Percentiles rank a stretch among this genome's conserved stretches.
Conservation (phyloP, 176 grass and related monocot genomes). For the bread wheat (Triticum aestivum) region DNA sequence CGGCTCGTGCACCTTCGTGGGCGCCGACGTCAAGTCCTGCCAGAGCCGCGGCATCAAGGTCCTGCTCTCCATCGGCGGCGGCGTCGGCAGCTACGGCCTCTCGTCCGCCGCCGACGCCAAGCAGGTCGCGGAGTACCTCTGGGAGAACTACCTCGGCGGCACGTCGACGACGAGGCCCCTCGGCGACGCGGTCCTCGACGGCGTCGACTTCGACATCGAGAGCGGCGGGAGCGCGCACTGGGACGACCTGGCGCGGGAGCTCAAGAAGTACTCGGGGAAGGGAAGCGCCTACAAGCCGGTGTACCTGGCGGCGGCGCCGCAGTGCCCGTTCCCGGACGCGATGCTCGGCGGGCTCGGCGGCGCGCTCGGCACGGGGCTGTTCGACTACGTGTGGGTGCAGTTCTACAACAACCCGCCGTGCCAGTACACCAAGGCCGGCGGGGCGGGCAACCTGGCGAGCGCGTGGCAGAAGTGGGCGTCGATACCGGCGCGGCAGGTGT, state of each 20-base stretch:
- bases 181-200: conserved; percentile 63
- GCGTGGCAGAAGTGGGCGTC: conserved; percentile 57
- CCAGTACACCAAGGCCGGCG: conserved; percentile 41
- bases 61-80: conserved; percentile 66
- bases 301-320: conserved; percentile 56
- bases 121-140: conserved; percentile 54
- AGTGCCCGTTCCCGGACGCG: conserved; percentile 77
- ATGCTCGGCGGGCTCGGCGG: conserved; percentile 47
- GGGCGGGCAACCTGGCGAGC: conserved; percentile 4
- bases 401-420: conserved; percentile 81
- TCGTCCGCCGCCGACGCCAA: conserved; percentile 42
- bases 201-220: conserved; percentile 88
- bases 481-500: conserved; percentile 42
- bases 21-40: conserved; percentile 52
- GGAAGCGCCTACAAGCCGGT: not conserved
- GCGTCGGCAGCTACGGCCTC: conserved; percentile 56
- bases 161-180: conserved; percentile 37
- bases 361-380: conserved; percentile 48
- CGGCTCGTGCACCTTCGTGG: conserved; percentile 51
- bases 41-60: conserved; percentile 72
- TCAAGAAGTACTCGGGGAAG: conserved; percentile 37
- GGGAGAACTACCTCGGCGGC: conserved; percentile 74
- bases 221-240: conserved; percentile 57
- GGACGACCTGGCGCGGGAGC: conserved; percentile 53
- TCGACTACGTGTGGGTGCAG: conserved; percentile 94